Evolutionary conservation across 192 early-diverging fungal genomes (phyloP).

Genomic region (Phlyctochytrium planicorne): DNA sequence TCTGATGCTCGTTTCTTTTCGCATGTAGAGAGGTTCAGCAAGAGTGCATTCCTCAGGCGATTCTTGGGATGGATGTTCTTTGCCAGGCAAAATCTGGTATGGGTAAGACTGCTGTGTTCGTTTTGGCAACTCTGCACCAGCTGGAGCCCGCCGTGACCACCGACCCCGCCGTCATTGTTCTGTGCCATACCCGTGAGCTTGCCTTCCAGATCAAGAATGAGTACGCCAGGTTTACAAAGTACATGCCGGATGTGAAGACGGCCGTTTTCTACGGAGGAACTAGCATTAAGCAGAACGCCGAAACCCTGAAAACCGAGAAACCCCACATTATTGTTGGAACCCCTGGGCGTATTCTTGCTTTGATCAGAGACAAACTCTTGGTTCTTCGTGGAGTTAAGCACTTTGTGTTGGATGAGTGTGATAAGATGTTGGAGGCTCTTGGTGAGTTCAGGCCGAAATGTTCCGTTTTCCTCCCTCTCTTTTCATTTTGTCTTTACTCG

Average conservation of each 20-base stretch:
- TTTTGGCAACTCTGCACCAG: slow-evolving; percentile 92
- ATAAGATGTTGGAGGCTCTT: slow-evolving; percentile 91
- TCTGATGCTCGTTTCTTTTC: not conserved
- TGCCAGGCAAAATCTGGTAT: slow-evolving; percentile 99
- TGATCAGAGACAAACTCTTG: slow-evolving; percentile 84
- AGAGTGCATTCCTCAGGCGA: slow-evolving; percentile 96
- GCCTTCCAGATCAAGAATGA: slow-evolving; percentile 99
- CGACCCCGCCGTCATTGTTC: slow-evolving; percentile 78
- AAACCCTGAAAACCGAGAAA: slow-evolving; percentile 84
- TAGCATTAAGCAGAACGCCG: slow-evolving; percentile 72
- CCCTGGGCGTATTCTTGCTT: slow-evolving; percentile 86
- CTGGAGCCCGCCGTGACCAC: slow-evolving; percentile 54
- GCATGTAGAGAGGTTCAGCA: slow-evolving; percentile 75
- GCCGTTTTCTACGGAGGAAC: slow-evolving; percentile 93
- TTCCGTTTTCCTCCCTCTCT: too few relatives aligned
- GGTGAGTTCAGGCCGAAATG: slow-evolving; percentile 74
- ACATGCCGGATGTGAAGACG: slow-evolving; percentile 88
- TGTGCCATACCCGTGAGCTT: slow-evolving; percentile 97
- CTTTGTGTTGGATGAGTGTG: slow-evolving; percentile 99
- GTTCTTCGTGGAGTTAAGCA: slow-evolving; percentile 84
- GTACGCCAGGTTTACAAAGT: slow-evolving; percentile 94
- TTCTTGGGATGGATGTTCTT: slow-evolving; percentile 94
- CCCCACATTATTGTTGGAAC: slow-evolving; percentile 97
- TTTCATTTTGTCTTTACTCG: not conserved
- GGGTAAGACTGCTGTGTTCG: slow-evolving; percentile 99